These are phyloP conservation scores for Beauveria sp. DNA, from an alignment of 2,329 filamentous ascomycete genomes.

Conservation along the genomic window DNA sequence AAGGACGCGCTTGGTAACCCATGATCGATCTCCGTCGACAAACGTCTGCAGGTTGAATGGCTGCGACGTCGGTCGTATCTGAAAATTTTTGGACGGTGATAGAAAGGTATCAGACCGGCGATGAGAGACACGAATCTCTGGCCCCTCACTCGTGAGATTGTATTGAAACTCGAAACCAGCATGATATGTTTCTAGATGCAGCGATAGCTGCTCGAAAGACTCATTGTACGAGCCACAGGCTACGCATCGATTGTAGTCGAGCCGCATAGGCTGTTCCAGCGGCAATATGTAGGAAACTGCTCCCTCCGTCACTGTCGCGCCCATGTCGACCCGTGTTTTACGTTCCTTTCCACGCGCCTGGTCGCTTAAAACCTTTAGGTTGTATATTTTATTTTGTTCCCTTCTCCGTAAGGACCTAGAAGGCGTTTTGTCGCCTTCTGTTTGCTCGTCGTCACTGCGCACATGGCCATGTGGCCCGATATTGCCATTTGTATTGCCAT, in stretches of 20 bases:
- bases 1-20: conserved; percentile 34
- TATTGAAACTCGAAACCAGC: conserved; percentile 36
- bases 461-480: conserved; percentile 17
- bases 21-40: conserved; percentile 38
- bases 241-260: conserved; percentile 45
- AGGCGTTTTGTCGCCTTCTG: conserved; percentile 41
- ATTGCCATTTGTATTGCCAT: conserved; percentile 13
- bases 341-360: conserved; percentile 47
- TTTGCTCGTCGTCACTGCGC: conserved; percentile 37
- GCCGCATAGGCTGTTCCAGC: conserved; percentile 34
- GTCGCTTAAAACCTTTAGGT: conserved; percentile 51
- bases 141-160: conserved; percentile 28
- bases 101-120: conserved; percentile 16
- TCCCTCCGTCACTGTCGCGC: conserved; percentile 27
- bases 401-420: conserved; percentile 43
- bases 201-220: conserved; percentile 38
- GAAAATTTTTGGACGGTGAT: conserved; percentile 29
- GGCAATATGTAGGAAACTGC: conserved; percentile 39
- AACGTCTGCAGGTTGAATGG: conserved; percentile 38
- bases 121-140: conserved; percentile 29
- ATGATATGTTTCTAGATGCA: conserved; percentile 40
- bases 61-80: conserved; percentile 34
- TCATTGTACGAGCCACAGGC: conserved; percentile 40
- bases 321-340: conserved; percentile 28
- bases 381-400: conserved; percentile 45